Conservation (phyloP, 352 stramenopile genomes). For the Phytopythium aichiense region DNA sequence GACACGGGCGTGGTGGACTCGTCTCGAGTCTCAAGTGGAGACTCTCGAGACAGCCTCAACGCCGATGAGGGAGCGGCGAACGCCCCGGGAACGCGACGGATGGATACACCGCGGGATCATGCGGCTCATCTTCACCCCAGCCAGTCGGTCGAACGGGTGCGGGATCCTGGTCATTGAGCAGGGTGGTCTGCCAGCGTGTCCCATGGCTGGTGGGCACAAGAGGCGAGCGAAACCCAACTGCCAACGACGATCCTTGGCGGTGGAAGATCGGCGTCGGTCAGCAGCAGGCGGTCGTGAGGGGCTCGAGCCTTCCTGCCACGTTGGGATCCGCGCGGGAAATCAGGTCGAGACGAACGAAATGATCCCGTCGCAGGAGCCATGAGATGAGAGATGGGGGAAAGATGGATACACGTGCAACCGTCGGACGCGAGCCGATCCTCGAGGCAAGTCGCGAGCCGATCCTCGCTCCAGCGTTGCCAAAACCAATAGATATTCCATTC, state of each 20-base stretch:
- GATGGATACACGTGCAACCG: not conserved
- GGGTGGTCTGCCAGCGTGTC: too few relatives aligned
- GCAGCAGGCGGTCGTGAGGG: not conserved
- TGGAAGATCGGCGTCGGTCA: too few relatives aligned
- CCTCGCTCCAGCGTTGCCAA: not conserved
- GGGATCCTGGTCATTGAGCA: too few relatives aligned
- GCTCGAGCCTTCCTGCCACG: too few relatives aligned
- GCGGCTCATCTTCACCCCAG: too few relatives aligned
- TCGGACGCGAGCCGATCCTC: not conserved
- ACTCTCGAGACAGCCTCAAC: too few relatives aligned
- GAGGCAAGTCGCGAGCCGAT: not conserved
- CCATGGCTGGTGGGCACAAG: too few relatives aligned
- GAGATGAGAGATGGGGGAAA: not conserved
- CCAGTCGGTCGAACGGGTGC: too few relatives aligned
- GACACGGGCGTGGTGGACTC: too few relatives aligned
- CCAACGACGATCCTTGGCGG: too few relatives aligned
- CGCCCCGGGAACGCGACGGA: not conserved
- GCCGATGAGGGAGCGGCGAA: not conserved
- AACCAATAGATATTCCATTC: conserved; percentile 4
- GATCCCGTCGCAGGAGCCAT: not conserved
- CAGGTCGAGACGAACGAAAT: not conserved
- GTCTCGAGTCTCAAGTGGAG: too few relatives aligned
- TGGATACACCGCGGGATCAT: not conserved
- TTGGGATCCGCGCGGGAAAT: not conserved
- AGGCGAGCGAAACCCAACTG: too few relatives aligned